Evolutionary conservation across 148 eudicot genomes (phyloP), one percentile per base, ranked within the genome.

Genomic region (Nepenthes mirabilis): DNA sequence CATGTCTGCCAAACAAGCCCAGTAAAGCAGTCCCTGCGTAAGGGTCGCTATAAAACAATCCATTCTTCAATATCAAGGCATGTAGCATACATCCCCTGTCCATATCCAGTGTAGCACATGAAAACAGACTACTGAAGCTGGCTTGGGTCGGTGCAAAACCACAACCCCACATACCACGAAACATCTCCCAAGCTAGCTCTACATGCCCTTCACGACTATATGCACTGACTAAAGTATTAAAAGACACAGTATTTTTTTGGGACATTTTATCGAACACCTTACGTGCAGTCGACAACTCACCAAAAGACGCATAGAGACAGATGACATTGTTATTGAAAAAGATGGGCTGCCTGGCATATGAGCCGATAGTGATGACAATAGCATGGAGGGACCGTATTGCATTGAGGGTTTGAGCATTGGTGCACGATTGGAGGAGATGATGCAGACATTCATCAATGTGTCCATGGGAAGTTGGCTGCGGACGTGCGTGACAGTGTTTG

Each of bases 261-360:
- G 85, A 75, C 93, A 86, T 86, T 74, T 65, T 68, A 47, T 83
- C 96, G 65, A 86, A 89, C 81, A 81, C 55, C 56, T 78, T 66
- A 1, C 79, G 83, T 23, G 96, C 93, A 43, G 2, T n/a, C 3
- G 2, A 34, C 14, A 76, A 13, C 12, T 76, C 66, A 0, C 73
- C 82, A 5, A 66, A 59, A 1, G 48, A 35, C n/a, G 50, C 58
- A 23, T 85, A 88, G 36, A 68, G 52, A 0, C 77, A 54, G 34
- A 88, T 67, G 57, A 83, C 49, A 56, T 83, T 83, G 66, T 85
- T 83, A 68, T 55, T 37, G 56, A 81, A 77, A 58, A 71, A 85
- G 55, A 79, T 67, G 58, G 80, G 72, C 48, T 88, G 87, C 36
- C 74, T 71, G 14, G 70, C 68, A 48, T 61, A 62, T 2, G 82